phyloP scores from a whole-genome alignment of 768 basidiomycete genomes.

The Boletus sp. region DNA sequence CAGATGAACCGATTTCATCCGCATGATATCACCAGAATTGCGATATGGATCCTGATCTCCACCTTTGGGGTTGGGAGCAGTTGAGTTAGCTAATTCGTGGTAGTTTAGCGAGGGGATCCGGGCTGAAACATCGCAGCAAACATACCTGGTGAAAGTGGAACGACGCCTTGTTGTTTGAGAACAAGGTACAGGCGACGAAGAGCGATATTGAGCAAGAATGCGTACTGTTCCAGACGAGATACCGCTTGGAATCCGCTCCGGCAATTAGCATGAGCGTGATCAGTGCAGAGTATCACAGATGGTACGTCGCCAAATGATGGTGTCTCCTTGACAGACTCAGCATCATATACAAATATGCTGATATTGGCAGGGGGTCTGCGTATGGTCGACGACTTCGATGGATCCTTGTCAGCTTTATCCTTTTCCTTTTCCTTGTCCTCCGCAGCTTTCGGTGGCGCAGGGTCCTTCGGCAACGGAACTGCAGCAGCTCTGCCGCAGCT shows the following conservation, averaged over 20 bases:
- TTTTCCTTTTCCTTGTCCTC: slow-evolving; percentile 49
- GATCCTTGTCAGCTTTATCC: slow-evolving; percentile 41
- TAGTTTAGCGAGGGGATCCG: slow-evolving; percentile 9
- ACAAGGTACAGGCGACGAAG: slow-evolving; percentile 85
- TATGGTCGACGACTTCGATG: slow-evolving; percentile 59
- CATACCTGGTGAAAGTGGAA: slow-evolving; percentile 77
- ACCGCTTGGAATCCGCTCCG: slow-evolving; percentile 84
- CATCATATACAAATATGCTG: slow-evolving; percentile 72
- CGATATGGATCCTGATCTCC: slow-evolving; percentile 74
- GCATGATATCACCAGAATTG: slow-evolving; percentile 87
- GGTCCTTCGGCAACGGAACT: slow-evolving; percentile 56
- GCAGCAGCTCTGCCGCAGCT: slow-evolving; percentile 78
- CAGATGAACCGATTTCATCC: slow-evolving; percentile 91
- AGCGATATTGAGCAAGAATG: slow-evolving; percentile 95
- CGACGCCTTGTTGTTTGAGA: slow-evolving; percentile 85
- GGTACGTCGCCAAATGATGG: slow-evolving; percentile 73
- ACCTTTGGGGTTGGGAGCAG: slow-evolving; percentile 34
- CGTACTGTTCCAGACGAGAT: slow-evolving; percentile 94
- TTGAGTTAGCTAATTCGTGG: slow-evolving; percentile 25
- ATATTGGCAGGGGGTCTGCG: slow-evolving; percentile 83
- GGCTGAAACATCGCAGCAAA: slow-evolving; percentile 5
- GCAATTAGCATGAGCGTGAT: slow-evolving; percentile 69
- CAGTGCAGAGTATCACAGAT: slow-evolving; percentile 70
- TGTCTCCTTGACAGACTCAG: slow-evolving; percentile 65
- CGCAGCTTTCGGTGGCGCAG: slow-evolving; percentile 45